These are phyloP conservation scores for Xylariaceae sp. DNA, from an alignment of 2,329 filamentous ascomycete species.

Conservation along the genomic window DNA sequence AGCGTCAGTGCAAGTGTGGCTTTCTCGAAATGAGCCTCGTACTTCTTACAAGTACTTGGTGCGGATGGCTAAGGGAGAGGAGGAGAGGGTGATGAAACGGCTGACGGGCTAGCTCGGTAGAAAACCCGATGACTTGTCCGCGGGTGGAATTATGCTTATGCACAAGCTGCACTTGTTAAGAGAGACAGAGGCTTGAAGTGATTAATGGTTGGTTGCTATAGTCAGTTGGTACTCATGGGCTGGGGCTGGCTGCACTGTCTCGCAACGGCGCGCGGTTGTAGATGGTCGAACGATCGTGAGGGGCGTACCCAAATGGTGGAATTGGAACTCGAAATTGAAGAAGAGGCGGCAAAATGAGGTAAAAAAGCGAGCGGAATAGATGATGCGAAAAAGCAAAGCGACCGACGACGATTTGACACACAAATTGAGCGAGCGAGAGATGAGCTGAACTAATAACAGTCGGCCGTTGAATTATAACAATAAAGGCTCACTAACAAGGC, in stretches of 20 bases:
- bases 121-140: not conserved
- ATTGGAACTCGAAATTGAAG: constrained; percentile 21
- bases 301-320: constrained; percentile 5
- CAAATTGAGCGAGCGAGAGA: constrained; percentile 6
- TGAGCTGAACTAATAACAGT: constrained; percentile 26
- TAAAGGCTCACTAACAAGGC: constrained; percentile 31
- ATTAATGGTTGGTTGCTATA: constrained; percentile 17
- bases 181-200: constrained; percentile 15
- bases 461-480: constrained; percentile 23
- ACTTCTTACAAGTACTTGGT: not conserved
- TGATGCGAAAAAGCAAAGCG: constrained; percentile 29
- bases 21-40: constrained; percentile 5
- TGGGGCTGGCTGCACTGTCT: constrained; percentile 1
- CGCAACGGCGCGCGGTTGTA: constrained; percentile 1
- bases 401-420: constrained; percentile 28
- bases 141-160: constrained; percentile 8
- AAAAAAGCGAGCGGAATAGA: constrained; percentile 28
- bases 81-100: constrained; percentile 27
- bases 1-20: constrained; percentile 27
- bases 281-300: constrained; percentile 16
- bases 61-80: not conserved
- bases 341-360: constrained; percentile 24
- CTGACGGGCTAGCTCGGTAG: constrained; percentile 1
- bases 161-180: constrained; percentile 24
- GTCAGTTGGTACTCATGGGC: constrained; percentile 16